Evolutionary conservation across 306 rosid species (phyloP).

Genomic region (Cicer yamashitae): DNA sequence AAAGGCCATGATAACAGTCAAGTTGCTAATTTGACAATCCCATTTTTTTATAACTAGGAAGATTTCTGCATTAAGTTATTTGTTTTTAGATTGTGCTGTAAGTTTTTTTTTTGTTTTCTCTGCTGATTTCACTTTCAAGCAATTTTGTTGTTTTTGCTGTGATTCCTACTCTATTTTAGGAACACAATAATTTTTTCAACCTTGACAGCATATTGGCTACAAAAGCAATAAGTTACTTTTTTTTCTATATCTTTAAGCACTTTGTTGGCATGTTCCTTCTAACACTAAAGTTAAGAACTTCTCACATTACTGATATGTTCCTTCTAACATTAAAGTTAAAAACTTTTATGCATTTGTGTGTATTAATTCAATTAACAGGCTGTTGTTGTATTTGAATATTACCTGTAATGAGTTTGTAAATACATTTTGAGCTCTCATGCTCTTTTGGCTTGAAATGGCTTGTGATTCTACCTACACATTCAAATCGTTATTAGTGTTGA

Average conservation of each 20-base stretch:
- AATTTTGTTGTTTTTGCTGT: slow-evolving; percentile 11
- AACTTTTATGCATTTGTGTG: too few species aligned
- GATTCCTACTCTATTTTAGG: slow-evolving; percentile 16
- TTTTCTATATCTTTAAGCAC: background rate
- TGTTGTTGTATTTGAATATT: too few species aligned
- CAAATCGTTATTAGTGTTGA: too few species aligned
- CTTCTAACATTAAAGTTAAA: too few species aligned
- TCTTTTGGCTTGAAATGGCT: too few species aligned
- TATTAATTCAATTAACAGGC: too few species aligned
- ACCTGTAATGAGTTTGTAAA: too few species aligned
- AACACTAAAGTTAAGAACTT: too few species aligned
- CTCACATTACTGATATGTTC: too few species aligned
- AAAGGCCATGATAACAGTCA: slow-evolving; percentile 42
- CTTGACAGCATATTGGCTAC: slow-evolving; percentile 70
- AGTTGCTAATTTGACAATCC: slow-evolving; percentile 49
- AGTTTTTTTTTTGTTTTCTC: background rate
- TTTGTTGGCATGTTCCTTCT: too few species aligned
- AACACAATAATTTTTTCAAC: slow-evolving; percentile 68
- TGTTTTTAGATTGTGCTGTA: background rate
- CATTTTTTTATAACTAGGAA: slow-evolving; percentile 47
- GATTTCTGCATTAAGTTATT: background rate
- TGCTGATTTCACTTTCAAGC: slow-evolving; percentile 4
- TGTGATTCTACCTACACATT: too few species aligned
- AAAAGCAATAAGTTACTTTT: slow-evolving; percentile 61
- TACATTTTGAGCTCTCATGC: too few species aligned